Evolutionary conservation across 345 rosid species (phyloP).

Genomic region (Capsella bursapastoris): DNA sequence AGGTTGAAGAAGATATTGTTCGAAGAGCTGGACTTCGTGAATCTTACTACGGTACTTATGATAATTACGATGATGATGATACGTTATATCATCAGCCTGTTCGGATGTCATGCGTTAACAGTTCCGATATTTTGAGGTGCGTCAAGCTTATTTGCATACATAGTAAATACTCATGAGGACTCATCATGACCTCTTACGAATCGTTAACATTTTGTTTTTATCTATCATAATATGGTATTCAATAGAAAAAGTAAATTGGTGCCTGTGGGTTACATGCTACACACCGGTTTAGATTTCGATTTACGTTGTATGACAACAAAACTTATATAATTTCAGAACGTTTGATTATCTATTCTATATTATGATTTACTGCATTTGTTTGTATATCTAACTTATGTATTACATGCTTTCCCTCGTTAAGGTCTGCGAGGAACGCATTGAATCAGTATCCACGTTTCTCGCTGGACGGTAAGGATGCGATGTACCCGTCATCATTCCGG

Average conservation of each 20-base stretch:
- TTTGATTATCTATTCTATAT: too few relatives aligned
- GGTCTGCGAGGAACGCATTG: slow-evolving; percentile 82
- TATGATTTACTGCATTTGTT: too few relatives aligned
- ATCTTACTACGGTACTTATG: slow-evolving; percentile 35
- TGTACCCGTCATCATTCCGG: slow-evolving; percentile 80
- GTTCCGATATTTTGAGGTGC: slow-evolving; percentile 68
- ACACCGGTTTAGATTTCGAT: too few relatives aligned
- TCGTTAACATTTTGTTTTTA: background rate
- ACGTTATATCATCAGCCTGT: slow-evolving; percentile 39
- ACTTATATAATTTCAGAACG: too few relatives aligned
- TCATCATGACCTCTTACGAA: background rate
- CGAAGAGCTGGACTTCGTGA: slow-evolving; percentile 53
- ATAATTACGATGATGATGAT: slow-evolving; percentile 20
- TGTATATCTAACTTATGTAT: background rate
- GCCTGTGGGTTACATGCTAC: too few relatives aligned
- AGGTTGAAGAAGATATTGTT: slow-evolving; percentile 75
- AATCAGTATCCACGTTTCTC: slow-evolving; percentile 95
- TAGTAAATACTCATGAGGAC: background rate
- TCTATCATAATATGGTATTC: background rate
- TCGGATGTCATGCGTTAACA: slow-evolving; percentile 79
- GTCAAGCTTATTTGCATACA: slow-evolving; percentile 11
- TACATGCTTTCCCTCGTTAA: background rate
- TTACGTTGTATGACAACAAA: background rate
- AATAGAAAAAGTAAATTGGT: background rate
- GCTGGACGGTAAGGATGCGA: slow-evolving; percentile 87